Percentiles rank a stretch among this genome's conserved stretches.
Conservation (phyloP, 129 eudicot species). For the Oenanthe sinensis region DNA sequence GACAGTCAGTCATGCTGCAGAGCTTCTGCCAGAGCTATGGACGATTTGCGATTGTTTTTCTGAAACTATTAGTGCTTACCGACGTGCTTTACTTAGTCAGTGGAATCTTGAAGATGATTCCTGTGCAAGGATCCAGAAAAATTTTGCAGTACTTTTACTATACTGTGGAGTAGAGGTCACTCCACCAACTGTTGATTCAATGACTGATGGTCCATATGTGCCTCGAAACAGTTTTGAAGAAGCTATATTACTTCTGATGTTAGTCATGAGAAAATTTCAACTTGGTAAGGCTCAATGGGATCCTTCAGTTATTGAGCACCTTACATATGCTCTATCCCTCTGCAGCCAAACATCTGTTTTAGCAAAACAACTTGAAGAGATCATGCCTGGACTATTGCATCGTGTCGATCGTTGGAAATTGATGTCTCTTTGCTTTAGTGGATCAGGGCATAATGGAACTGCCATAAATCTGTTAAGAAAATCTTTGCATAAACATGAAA, state of each 20-base stretch:
- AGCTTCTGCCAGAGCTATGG: constrained; percentile 90
- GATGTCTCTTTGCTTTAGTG: constrained; percentile 62
- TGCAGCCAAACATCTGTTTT: constrained; percentile 73
- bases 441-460: constrained; percentile 38
- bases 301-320: constrained; percentile 72
- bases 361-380: constrained; percentile 81
- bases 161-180: constrained; percentile 71
- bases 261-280: constrained; percentile 61
- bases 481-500: constrained; percentile 61
- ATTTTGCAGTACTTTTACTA: constrained; percentile 69
- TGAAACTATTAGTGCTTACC: constrained; percentile 72
- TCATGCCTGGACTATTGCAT: constrained; percentile 64
- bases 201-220: constrained; percentile 56
- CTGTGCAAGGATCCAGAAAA: constrained; percentile 76
- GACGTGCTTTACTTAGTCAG: constrained; percentile 80
- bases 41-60: constrained; percentile 43
- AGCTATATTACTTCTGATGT: constrained; percentile 79
- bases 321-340: constrained; percentile 73
- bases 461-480: constrained; percentile 66
- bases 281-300: constrained; percentile 80
- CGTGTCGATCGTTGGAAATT: constrained; percentile 73
- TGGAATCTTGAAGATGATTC: constrained; percentile 84
- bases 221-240: constrained; percentile 85
- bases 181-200: constrained; percentile 64
- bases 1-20: constrained; percentile 77